phyloP scores from a whole-genome alignment of 352 stramenopile species.

The Phytophthora constricta region DNA sequence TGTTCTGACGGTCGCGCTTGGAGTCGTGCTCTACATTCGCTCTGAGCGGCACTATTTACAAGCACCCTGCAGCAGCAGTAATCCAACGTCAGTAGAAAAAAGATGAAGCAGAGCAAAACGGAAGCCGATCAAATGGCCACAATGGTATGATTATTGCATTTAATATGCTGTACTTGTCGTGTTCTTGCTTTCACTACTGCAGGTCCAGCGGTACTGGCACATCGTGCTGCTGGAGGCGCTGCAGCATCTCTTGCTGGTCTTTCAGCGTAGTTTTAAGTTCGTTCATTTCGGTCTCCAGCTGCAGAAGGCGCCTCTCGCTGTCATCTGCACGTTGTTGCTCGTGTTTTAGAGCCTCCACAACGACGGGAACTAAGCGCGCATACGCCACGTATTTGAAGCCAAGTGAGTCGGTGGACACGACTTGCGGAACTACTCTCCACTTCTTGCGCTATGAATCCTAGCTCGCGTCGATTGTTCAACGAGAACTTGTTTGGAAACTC shows the following conservation, averaged over 20 bases:
- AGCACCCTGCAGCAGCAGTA: constrained; percentile 36
- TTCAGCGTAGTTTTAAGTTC: constrained; percentile 23
- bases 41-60: constrained; percentile 71
- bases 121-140: constrained; percentile 13
- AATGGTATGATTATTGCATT: constrained; percentile 47
- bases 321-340: constrained; percentile 31
- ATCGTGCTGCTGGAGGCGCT: constrained; percentile 10
- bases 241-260: constrained; percentile 24
- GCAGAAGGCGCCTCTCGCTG: constrained; percentile 16
- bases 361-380: constrained; percentile 70
- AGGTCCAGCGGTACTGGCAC: constrained; percentile 1
- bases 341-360: constrained; percentile 83
- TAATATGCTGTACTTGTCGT: constrained; percentile 1
- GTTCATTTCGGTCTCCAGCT: constrained; percentile 25
- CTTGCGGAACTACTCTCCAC: constrained; percentile 82
- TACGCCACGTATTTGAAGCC: constrained; percentile 93
- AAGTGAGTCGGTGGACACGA: constrained; percentile 68
- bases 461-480: constrained; percentile 41
- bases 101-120: constrained; percentile 11
- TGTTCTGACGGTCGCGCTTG: constrained; percentile 64
- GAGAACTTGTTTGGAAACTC: constrained; percentile 59
- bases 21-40: constrained; percentile 77
- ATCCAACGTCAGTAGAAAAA: constrained; percentile 25
- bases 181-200: constrained; percentile 1
- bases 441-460: constrained; percentile 92